Conservation (phyloP, 1,284 basidiomycete species). For the Fomitopsis pinicola region DNA sequence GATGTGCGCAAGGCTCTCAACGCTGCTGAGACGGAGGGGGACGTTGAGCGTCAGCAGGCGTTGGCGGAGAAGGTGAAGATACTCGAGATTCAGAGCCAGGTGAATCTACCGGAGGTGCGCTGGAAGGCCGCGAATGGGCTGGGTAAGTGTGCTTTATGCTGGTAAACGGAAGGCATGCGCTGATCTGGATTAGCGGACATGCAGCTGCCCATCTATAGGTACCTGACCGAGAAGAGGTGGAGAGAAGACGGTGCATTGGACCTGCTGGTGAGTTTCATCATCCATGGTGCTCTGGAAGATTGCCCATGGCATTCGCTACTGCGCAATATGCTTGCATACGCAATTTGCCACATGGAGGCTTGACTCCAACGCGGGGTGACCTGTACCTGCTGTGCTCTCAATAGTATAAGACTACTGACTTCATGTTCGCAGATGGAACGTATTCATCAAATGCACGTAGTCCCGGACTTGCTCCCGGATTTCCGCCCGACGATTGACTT, state of each 20-base stretch:
- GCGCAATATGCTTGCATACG: not conserved
- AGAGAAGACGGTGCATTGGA: slow-evolving; percentile 80
- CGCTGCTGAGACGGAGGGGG: slow-evolving; percentile 19
- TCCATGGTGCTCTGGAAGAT: not conserved
- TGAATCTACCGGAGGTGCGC: slow-evolving; percentile 76
- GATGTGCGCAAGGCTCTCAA: slow-evolving; percentile 30
- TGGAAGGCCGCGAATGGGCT: slow-evolving; percentile 76
- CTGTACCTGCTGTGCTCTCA: not conserved
- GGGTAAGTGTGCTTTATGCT: slow-evolving; percentile 43
- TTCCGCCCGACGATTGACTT: slow-evolving; percentile 75
- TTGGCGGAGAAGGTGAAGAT: slow-evolving; percentile 34
- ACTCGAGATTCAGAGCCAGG: slow-evolving; percentile 46
- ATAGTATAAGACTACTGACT: not conserved
- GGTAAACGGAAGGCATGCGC: not conserved
- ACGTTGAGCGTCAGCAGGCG: slow-evolving; percentile 36
- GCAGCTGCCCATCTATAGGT: slow-evolving; percentile 66
- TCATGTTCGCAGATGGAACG: slow-evolving; percentile 75
- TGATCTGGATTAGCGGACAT: slow-evolving; percentile 47
- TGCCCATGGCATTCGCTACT: not conserved
- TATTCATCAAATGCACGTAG: slow-evolving; percentile 82
- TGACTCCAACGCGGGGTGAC: not conserved
- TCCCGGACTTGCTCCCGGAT: slow-evolving; percentile 81
- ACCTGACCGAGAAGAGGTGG: slow-evolving; percentile 85
- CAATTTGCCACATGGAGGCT: not conserved
- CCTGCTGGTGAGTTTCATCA: slow-evolving; percentile 59